Conservation (phyloP, 2,329 filamentous ascomycete species). For the Botrytis byssoidea region DNA sequence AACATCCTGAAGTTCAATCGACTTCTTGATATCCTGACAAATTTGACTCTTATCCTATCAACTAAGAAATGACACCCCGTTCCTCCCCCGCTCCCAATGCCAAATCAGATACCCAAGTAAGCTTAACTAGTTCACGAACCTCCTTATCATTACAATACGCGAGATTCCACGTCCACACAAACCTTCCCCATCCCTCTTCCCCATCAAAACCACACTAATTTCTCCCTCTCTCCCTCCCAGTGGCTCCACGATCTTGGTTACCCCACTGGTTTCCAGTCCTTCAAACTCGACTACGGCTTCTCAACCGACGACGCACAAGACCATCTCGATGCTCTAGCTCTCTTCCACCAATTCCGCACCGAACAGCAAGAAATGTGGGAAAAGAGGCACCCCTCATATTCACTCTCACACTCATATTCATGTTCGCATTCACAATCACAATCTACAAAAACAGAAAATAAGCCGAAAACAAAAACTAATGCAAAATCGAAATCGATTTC, state of each 20-base stretch:
- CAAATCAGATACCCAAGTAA: background rate
- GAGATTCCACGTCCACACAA: background rate
- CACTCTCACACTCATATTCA: background rate
- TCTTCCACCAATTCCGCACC: background rate
- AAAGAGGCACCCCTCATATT: background rate
- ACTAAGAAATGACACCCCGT: background rate
- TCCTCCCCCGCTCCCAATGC: background rate
- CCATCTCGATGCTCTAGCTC: background rate
- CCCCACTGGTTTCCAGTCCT: background rate
- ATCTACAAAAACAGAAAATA: background rate
- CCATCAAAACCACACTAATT: background rate
- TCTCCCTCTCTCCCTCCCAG: background rate
- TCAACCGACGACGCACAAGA: background rate
- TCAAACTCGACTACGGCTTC: conserved; percentile 4
- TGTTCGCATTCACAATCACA: background rate
- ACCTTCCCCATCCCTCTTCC: background rate
- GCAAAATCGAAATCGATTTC: background rate
- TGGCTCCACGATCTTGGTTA: background rate
- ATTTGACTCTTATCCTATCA: background rate
- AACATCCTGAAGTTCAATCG: background rate
- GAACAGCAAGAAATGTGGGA: conserved; percentile 3
- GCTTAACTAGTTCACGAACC: background rate
- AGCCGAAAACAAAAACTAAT: background rate
- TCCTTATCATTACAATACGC: background rate
- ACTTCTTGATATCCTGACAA: no score